Base-by-base conservation (phyloP, 176 grass and related monocot genomes). In the Phragmites australis region DNA sequence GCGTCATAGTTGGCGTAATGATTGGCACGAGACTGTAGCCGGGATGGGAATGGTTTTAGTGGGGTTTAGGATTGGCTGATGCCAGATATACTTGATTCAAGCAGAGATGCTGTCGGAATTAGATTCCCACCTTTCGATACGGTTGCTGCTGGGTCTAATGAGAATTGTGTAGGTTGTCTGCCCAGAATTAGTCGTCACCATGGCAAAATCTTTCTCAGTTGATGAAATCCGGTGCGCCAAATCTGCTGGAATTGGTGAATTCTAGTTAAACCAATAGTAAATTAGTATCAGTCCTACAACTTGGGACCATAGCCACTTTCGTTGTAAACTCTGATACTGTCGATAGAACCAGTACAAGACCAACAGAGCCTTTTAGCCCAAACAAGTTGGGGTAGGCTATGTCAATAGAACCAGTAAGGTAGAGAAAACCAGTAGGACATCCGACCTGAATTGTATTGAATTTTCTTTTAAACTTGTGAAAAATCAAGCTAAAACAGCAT, bases 41-140 rank as follows among this genome's bases (percentile, higher is more conserved):
- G 43, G 59, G 60, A 27, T 61, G 5, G 9, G 15, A 23, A 19
- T 50, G 68, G 26, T 12, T 49, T 34, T 49, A 16, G 42, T 27
- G 40, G 54, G 52, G 82, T 29, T 68, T 61, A 61, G 17, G 64
- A 70, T 41, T 34, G 14, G 40, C 3, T 48, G 51, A 14, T 41
- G 48, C 51, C 29, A 44, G 64, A 77, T 48, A 68, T 41, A 84
- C 52, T 77, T 39, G 54, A 17, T 75, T 85, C 65, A 9, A 85
- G 74, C 21, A 40, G 9, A 30, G 15, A 42, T 51, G 4, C 54
- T 22, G 65, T 60, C 54, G 65, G 74, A 51, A 85, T 78, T 59
- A 0, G 52, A 85, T 84, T 77, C 83, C 65, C 16, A 21, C 65
- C 47, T 58, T 81, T 62, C 17, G 10, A 64, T 70, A 51, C 19